phyloP scores from a whole-genome alignment of 2,329 filamentous ascomycete species.

The Basipetospora chlamydospora region DNA sequence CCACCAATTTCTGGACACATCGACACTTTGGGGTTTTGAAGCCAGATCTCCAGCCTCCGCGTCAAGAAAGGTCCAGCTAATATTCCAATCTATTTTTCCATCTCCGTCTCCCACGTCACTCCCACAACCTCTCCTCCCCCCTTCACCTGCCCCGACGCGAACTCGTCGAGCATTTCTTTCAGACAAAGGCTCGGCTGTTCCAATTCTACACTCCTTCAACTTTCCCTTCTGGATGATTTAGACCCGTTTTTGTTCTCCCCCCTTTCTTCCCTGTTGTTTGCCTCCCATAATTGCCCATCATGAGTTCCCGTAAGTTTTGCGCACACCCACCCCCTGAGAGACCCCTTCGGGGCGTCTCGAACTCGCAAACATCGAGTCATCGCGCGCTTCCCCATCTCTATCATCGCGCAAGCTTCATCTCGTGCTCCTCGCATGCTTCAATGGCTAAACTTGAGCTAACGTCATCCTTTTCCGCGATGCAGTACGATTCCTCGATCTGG shows the following conservation, averaged over 20 bases:
- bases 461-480: slow-evolving; percentile 6
- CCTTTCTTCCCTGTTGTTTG: slow-evolving; percentile 20
- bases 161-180: slow-evolving; percentile 6
- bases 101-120: slow-evolving; percentile 1
- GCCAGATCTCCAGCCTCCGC: slow-evolving; percentile 26
- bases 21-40: slow-evolving; percentile 23
- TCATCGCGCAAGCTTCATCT: background rate
- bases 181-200: slow-evolving; percentile 8
- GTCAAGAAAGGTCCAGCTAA: slow-evolving; percentile 16
- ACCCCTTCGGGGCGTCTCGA: too few species aligned
- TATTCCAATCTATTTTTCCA: slow-evolving; percentile 10
- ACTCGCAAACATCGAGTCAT: too few species aligned
- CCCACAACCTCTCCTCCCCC: slow-evolving; percentile 4
- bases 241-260: slow-evolving; percentile 8
- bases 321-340: background rate
- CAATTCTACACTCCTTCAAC: slow-evolving; percentile 16
- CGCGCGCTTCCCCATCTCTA: too few species aligned
- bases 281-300: slow-evolving; percentile 22
- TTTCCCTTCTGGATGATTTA: slow-evolving; percentile 20
- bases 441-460: slow-evolving; percentile 2
- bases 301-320: slow-evolving; percentile 38
- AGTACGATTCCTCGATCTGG: slow-evolving; percentile 99
- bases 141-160: slow-evolving; percentile 5
- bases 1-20: slow-evolving; percentile 28
- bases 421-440: background rate